Evolutionary conservation across 2,329 filamentous ascomycete species (phyloP).

Genomic region (Aaosphaeria arxii): DNA sequence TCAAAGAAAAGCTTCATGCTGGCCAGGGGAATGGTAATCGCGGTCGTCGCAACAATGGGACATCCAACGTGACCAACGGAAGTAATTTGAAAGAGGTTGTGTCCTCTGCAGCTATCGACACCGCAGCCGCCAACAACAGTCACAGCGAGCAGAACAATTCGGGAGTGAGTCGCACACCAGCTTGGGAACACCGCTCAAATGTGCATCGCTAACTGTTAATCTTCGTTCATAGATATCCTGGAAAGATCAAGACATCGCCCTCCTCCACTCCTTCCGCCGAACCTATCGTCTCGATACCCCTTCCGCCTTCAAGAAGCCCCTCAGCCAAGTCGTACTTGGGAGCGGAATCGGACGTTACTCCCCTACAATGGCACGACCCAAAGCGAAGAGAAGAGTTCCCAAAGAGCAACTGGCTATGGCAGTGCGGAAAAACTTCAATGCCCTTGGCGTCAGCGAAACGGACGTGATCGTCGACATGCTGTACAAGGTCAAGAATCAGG

Average conservation of each 20-base stretch:
- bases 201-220: not conserved
- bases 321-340: conserved; percentile 50
- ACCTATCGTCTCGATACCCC: conserved; percentile 70
- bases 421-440: conserved; percentile 82
- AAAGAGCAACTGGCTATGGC: conserved; percentile 70
- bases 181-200: conserved; percentile 1
- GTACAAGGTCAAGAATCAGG: conserved; percentile 65
- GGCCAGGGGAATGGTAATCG: conserved; percentile 39
- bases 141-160: conserved; percentile 30
- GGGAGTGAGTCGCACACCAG: conserved; percentile 24
- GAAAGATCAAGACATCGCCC: conserved; percentile 63
- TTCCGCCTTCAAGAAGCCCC: conserved; percentile 60
- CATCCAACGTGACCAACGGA: conserved; percentile 23
- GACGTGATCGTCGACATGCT: conserved; percentile 79
- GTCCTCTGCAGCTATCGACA: conserved; percentile 27
- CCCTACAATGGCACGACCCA: conserved; percentile 70
- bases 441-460: conserved; percentile 73
- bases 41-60: conserved; percentile 32
- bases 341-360: conserved; percentile 67
- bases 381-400: conserved; percentile 62
- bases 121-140: conserved; percentile 33
- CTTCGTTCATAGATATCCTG: conserved; percentile 53
- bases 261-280: conserved; percentile 73
- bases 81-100: conserved; percentile 39
- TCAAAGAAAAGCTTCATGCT: conserved; percentile 43